Percentiles rank a stretch among this genome's conserved stretches.
phyloP scores from a whole-genome alignment of 2,329 filamentous ascomycete species.

The Alternaria sp. region DNA sequence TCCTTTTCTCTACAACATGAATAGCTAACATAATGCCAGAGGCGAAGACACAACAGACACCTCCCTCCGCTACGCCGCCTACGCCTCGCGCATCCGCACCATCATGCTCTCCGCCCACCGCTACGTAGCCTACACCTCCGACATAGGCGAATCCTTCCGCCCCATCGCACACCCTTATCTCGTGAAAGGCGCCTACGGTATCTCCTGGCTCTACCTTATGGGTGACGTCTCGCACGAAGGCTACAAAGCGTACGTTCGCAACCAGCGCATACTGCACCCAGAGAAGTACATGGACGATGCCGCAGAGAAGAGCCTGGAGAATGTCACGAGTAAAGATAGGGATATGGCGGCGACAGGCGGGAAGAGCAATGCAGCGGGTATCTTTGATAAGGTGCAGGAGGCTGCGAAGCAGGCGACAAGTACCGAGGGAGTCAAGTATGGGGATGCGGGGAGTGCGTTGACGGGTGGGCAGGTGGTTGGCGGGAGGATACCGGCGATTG shows the following conservation, averaged over 20 bases:
- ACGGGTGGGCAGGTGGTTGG: conserved; percentile 38
- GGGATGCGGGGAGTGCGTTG: conserved; percentile 22
- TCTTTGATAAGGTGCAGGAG: conserved; percentile 29
- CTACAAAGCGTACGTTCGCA: conserved; percentile 91
- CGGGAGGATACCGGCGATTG: conserved; percentile 70
- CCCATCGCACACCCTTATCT: conserved; percentile 87
- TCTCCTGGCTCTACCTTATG: conserved; percentile 91
- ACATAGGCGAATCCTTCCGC: conserved; percentile 95
- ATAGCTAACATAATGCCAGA: conserved; percentile 51
- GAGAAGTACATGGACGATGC: conserved; percentile 50
- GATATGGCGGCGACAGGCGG: conserved; percentile 42
- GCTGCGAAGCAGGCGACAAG: conserved; percentile 30
- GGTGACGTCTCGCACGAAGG: conserved; percentile 93
- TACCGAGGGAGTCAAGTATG: conserved; percentile 31
- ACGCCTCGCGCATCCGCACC: conserved; percentile 83
- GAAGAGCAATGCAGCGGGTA: conserved; percentile 1
- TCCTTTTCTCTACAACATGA: accelerated
- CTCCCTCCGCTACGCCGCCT: conserved; percentile 88
- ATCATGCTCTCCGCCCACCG: conserved; percentile 89
- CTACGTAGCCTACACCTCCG: conserved; percentile 95
- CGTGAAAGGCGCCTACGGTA: conserved; percentile 81
- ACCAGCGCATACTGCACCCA: conserved; percentile 77
- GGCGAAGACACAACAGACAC: conserved; percentile 82
- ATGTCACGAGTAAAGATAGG: conserved; percentile 40
- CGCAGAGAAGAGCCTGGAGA: conserved; percentile 16